Percentiles rank a stretch among this genome's conserved stretches.
These are phyloP conservation scores for Sugiyamaella sp. DNA, from an alignment of 1,139 yeast species.

Conservation along the genomic window DNA sequence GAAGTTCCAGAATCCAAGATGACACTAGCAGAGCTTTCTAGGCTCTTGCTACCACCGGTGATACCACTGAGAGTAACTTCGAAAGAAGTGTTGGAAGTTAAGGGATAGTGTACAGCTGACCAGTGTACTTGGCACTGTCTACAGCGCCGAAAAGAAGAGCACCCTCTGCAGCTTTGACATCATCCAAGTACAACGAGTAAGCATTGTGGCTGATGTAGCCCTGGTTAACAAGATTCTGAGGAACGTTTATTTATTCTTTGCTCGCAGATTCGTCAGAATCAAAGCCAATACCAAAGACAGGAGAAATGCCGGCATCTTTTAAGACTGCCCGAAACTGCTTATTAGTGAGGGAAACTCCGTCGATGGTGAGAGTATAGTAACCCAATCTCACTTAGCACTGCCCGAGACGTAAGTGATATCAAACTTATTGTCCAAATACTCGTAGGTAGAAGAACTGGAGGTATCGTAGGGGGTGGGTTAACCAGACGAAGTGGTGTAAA, in stretches of 20 bases:
- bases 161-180: conserved; percentile 48
- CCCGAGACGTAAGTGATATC: conserved; percentile 62
- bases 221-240: conserved; percentile 49
- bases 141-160: conserved; percentile 60
- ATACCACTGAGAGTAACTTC: conserved; percentile 18
- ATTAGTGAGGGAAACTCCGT: conserved; percentile 29
- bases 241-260: conserved; percentile 45
- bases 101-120: conserved; percentile 45
- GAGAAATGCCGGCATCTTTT: conserved; percentile 36
- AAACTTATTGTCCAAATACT: conserved; percentile 34
- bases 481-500: conserved; percentile 52
- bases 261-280: conserved; percentile 40
- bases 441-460: conserved; percentile 20
- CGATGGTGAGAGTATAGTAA: conserved; percentile 51
- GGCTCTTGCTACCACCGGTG: background rate
- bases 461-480: conserved; percentile 32
- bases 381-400: conserved; percentile 65
- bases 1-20: conserved; percentile 42
- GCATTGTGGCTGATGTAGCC: conserved; percentile 52
- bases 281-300: conserved; percentile 44
- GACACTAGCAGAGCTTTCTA: conserved; percentile 25
- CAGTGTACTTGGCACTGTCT: conserved; percentile 55
- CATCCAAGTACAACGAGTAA: conserved; percentile 56
- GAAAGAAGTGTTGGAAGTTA: conserved; percentile 20
- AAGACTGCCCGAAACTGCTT: conserved; percentile 38